Base-by-base conservation (phyloP, 441 rosid genomes). In the Populus hybrid region DNA sequence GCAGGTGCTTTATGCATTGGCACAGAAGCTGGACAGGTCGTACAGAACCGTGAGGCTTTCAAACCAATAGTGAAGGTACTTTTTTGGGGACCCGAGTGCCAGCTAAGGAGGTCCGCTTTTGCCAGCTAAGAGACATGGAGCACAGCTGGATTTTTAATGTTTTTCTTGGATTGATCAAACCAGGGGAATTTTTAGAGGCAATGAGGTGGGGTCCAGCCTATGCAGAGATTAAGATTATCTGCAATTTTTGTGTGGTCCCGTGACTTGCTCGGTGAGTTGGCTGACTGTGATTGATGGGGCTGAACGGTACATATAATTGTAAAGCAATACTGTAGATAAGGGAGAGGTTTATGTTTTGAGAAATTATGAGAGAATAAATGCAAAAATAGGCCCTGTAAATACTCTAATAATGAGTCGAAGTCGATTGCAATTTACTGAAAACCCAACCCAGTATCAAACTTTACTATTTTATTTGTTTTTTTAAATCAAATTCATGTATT, bases 1-100 rank as follows among this genome's bases (percentile, higher is more conserved):
- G 97, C 97, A 91, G 21, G 86, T 91, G 11, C 69, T 94, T 12
- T 84, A 79, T 10, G 80, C 90, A 40, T 79, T 94, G 85, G 82
- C 90, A 0, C 61, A 77, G 26, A 94, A 81, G 79, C 77, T 89
- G 72, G 81, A 82, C 65, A 82, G 88, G 72, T 91, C 97, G 3
- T 74, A 75, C 78, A 83, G 85, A 76, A 84, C 87, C 68, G 83
- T 75, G 65, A 84, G 80, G 70, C 81, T 72, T 86, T 74, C 75
- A 0, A 11, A 30, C 87, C 77, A 90, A 75, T 89, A 71, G 77
- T 20, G 6, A 75, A 6, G 24, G 34, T 8, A 1, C 0, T 70
- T 7, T 4, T 28, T 28, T 28, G 34, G 73, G 70, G 28, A 3
- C 21, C 65, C 4, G 5, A 4, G 10, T 8, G 3, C 70, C n/a